phyloP scores from a whole-genome alignment of 768 basidiomycete species.

The Rhodotorula babjevae region DNA sequence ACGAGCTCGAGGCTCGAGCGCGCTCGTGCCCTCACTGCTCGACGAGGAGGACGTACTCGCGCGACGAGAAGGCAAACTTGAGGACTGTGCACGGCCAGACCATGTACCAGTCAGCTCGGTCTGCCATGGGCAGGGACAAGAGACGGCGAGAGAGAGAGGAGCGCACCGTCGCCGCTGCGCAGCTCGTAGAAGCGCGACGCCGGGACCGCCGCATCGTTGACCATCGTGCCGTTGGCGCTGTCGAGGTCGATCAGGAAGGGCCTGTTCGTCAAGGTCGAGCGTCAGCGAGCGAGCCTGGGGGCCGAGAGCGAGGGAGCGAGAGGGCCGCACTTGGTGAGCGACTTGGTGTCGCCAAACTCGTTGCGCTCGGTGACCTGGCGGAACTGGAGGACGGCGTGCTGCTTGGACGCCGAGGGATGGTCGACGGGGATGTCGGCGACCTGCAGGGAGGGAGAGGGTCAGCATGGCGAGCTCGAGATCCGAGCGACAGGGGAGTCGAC shows the following conservation, averaged over 20 bases:
- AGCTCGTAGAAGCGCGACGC: slow-evolving; percentile 81
- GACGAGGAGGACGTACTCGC: slow-evolving; percentile 45
- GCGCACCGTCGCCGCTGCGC: slow-evolving; percentile 68
- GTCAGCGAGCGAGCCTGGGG: too few relatives aligned
- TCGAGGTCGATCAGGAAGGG: slow-evolving; percentile 97
- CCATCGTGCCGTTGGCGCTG: slow-evolving; percentile 91
- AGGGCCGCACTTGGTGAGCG: slow-evolving; percentile 70
- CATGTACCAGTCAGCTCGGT: not conserved
- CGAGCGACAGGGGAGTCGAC: slow-evolving; percentile 38
- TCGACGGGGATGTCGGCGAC: slow-evolving; percentile 70
- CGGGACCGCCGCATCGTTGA: slow-evolving; percentile 82
- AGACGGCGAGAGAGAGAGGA: not conserved
- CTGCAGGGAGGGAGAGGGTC: slow-evolving; percentile 37
- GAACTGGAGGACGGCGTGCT: slow-evolving; percentile 96
- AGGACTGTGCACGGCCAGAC: slow-evolving; percentile 43
- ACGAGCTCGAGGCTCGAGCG: too few relatives aligned
- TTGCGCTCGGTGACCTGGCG: slow-evolving; percentile 80
- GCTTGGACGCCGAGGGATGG: slow-evolving; percentile 96
- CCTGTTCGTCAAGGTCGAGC: slow-evolving; percentile 49
- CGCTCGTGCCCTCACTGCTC: slow-evolving; percentile 16
- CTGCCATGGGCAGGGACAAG: slow-evolving; percentile 7
- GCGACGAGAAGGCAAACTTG: slow-evolving; percentile 51
- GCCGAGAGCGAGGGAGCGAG: not conserved
- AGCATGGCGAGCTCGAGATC: not conserved
- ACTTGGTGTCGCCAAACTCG: slow-evolving; percentile 73